Evolutionary conservation across 805 yeast genomes (phyloP).

Genomic region (Saccharomycopsis fodiens): DNA sequence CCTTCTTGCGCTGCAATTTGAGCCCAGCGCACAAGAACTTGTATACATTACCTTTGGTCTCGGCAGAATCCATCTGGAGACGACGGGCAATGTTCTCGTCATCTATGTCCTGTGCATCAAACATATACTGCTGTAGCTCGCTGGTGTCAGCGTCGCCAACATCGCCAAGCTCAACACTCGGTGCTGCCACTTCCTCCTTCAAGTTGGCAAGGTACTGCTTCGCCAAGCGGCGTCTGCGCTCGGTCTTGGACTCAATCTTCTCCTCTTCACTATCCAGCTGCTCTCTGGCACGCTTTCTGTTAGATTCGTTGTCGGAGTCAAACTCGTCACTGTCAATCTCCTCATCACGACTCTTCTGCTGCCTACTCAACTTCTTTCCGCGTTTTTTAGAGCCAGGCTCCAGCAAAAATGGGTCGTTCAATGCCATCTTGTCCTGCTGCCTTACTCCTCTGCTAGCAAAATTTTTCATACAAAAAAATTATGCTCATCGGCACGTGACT

Average conservation of each 20-base stretch:
- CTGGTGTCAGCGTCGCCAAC: constrained; percentile 22
- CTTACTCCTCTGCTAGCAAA: neutral
- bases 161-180: constrained; percentile 18
- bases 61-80: constrained; percentile 83
- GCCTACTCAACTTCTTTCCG: constrained; percentile 18
- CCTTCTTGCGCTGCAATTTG: constrained; percentile 27
- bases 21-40: constrained; percentile 52
- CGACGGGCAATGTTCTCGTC: constrained; percentile 76
- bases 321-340: constrained; percentile 45
- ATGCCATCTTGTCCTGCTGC: constrained; percentile 30
- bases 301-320: constrained; percentile 14
- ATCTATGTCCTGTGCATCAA: constrained; percentile 89
- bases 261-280: constrained; percentile 46
- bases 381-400: constrained; percentile 45
- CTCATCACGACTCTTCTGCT: constrained; percentile 28
- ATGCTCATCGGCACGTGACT: neutral
- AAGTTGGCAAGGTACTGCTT: constrained; percentile 83
- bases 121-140: constrained; percentile 37
- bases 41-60: constrained; percentile 76
- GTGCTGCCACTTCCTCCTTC: constrained; percentile 43
- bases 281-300: constrained; percentile 33
- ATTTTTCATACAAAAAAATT: neutral
- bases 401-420: constrained; percentile 53
- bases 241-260: constrained; percentile 78
- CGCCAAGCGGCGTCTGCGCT: constrained; percentile 88